Conservation (phyloP, 306 rosid genomes). For the Lablab purpureus region DNA sequence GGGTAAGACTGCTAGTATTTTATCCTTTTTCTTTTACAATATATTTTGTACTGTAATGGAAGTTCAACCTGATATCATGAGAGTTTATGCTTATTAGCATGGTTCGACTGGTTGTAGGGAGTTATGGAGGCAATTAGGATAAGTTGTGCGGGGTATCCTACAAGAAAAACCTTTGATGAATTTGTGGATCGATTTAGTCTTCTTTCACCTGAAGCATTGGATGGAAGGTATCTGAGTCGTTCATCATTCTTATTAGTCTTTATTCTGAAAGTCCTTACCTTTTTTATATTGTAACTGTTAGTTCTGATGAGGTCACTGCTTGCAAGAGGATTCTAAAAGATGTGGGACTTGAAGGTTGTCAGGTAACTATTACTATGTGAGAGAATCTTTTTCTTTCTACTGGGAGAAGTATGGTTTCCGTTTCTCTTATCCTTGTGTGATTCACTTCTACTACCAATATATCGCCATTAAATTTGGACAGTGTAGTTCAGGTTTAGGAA, state of each 20-base stretch:
- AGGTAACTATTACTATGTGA: slow-evolving; percentile 58
- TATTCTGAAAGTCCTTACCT: slow-evolving; percentile 39
- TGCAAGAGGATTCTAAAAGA: slow-evolving; percentile 81
- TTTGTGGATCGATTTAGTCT: slow-evolving; percentile 82
- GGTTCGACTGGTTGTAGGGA: slow-evolving; percentile 59
- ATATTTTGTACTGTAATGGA: slow-evolving; percentile 16
- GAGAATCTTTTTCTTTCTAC: slow-evolving; percentile 11
- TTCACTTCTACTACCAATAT: not conserved
- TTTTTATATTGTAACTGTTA: slow-evolving; percentile 41
- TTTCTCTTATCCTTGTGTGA: not conserved
- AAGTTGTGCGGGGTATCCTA: slow-evolving; percentile 93
- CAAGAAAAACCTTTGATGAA: slow-evolving; percentile 81
- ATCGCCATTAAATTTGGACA: slow-evolving; percentile 1
- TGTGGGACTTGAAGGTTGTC: slow-evolving; percentile 80
- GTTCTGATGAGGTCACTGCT: slow-evolving; percentile 72
- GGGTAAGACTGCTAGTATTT: slow-evolving; percentile 65
- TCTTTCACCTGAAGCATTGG: slow-evolving; percentile 79
- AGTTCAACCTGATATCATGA: slow-evolving; percentile 28
- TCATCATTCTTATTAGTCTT: slow-evolving; percentile 29
- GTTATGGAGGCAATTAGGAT: slow-evolving; percentile 97
- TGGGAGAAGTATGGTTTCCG: not conserved
- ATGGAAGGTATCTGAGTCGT: slow-evolving; percentile 63
- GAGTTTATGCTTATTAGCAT: slow-evolving; percentile 23
- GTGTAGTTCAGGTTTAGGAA: slow-evolving; percentile 8
- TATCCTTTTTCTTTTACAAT: slow-evolving; percentile 29